These are phyloP conservation scores for Volvox carteri DNA, from an alignment of 163 green algal species.

Conservation along the genomic window DNA sequence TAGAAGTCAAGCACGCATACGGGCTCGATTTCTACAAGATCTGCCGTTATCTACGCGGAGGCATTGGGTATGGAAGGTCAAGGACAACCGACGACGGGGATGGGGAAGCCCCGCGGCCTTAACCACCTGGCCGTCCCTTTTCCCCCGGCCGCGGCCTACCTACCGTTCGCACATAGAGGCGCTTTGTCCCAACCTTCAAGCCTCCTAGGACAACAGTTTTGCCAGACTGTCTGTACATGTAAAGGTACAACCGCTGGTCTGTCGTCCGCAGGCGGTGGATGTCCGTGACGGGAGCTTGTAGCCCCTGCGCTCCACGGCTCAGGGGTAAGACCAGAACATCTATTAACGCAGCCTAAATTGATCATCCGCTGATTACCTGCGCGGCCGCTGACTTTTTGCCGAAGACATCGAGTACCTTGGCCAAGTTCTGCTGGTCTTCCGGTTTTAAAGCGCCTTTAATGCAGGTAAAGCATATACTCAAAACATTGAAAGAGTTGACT, in stretches of 20 bases:
- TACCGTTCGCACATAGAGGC: slow-evolving; percentile 77
- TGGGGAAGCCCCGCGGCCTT: background rate
- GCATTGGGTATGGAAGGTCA: too few species aligned
- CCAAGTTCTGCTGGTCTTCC: slow-evolving; percentile 11
- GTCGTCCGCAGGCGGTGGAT: slow-evolving; percentile 61
- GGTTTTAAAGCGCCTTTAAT: slow-evolving; percentile 1
- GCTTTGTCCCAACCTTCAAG: slow-evolving; percentile 82
- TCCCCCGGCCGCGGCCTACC: slow-evolving; percentile 14
- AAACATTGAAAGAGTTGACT: background rate
- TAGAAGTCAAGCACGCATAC: slow-evolving; percentile 87
- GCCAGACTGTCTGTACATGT: slow-evolving; percentile 29
- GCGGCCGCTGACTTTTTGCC: slow-evolving; percentile 58
- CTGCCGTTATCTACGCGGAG: slow-evolving; percentile 42
- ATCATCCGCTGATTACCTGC: slow-evolving; percentile 41
- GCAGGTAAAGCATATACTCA: background rate
- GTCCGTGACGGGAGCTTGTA: slow-evolving; percentile 71
- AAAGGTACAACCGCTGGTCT: slow-evolving; percentile 76
- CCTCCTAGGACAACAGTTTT: slow-evolving; percentile 73
- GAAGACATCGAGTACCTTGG: slow-evolving; percentile 26
- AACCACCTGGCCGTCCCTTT: too few species aligned
- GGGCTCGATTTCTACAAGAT: slow-evolving; percentile 73
- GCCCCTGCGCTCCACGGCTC: slow-evolving; percentile 56
- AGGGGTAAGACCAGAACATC: background rate
- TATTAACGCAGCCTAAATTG: background rate
- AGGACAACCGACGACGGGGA: background rate